Evolutionary conservation across 345 rosid species (phyloP), one percentile per base, ranked within the genome.

Genomic region (Citrus hindsii): DNA sequence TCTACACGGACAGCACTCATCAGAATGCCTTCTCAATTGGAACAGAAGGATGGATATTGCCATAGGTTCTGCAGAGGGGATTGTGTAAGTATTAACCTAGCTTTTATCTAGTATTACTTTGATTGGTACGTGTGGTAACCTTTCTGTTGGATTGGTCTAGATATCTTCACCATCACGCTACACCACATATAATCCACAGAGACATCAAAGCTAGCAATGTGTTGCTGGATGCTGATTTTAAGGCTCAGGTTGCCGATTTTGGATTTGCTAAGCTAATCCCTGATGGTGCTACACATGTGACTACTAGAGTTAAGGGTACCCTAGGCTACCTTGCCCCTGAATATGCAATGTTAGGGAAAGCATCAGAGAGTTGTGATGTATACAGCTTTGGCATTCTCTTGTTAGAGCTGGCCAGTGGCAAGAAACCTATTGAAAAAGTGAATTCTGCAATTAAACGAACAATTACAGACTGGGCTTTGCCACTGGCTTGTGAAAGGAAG

Each of bases 21-120:
- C 95, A 33, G 98, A 97, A 84, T 93, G 91, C 71, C 95, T 85
- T 81, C 97, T 97, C 33, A 93, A 94, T 70, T 97, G 98, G 99
- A 90, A 84, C 25, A 87, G 91, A 76, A 84, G 99, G 84, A 92
- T 93, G 96, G 87, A 80, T 68, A 94, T 97, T 63, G 97, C 94
- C 0, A 86, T 97, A 77, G 92, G 98, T 42, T 94, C 98, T 79
- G 97, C 99, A 4, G 97, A 94, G 82, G 99, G 98, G 4, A 90
- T 97, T 4, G 85, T 76, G 98, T 94, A 86, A 93, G 97, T 79
- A 63, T 64, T 56, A 73, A 62, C 63, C 55, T 6, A n/a, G 21
- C 61, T 60, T 69, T 53, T 58, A 38, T 69, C 61, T 27, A 37
- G 37, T 6, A 68, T 40, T n/a, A 62, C 27, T 59, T 32, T 12